Base-by-base conservation (phyloP, 2,329 filamentous ascomycete genomes). In the Talaromyces sp. region DNA sequence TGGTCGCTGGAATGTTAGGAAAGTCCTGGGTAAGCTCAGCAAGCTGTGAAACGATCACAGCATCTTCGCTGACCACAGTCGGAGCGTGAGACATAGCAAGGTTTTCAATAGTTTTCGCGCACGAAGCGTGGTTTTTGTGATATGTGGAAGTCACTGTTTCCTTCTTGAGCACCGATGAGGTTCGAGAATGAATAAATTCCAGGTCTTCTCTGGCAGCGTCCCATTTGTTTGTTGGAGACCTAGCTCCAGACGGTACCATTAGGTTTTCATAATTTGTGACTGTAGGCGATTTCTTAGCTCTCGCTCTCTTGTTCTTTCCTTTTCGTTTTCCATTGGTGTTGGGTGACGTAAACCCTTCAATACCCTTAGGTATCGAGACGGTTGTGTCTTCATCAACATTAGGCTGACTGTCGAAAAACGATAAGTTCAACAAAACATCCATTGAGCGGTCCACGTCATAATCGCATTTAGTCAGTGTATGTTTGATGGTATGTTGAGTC, bases 371-470 rank as follows among this genome's bases (percentile, higher is more conserved):
- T 1, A 81, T 74, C 5, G 80, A 72, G 19, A 79, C 76, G 39
- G 76, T 79, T 56, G 77, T 75, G 2, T 75, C 79, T 3, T 82
- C 79, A 43, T 77, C 78, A 16, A 85, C 81, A 62, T 86, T 82
- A 0, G 82, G 84, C 0, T 83, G 84, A 64, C 92, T 87, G 65
- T 92, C 87, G 4, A 97, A 87, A 72, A 89, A 92, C 22, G 90
- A 87, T 14, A 92, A 83, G 69, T 90, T 96, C 37, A 97, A 84
- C 13, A 98, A 81, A 66, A 92, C 88, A 70, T 97, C 92, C 67
- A 96, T 88, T 1, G 92, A 87, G 14, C 83, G 82, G 65, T 88
- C 86, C 45, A 91, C 85, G 69, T 92, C 86, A 0, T 89, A 86
- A 11, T 85, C 83, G 35, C 83, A 86, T 71, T 91, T 91, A 69